A percentile compares a stretch with the other conserved stretches of the same genome.
Evolutionary conservation across 805 yeast genomes (phyloP).

Genomic region (Priceomyces haplophilus): DNA sequence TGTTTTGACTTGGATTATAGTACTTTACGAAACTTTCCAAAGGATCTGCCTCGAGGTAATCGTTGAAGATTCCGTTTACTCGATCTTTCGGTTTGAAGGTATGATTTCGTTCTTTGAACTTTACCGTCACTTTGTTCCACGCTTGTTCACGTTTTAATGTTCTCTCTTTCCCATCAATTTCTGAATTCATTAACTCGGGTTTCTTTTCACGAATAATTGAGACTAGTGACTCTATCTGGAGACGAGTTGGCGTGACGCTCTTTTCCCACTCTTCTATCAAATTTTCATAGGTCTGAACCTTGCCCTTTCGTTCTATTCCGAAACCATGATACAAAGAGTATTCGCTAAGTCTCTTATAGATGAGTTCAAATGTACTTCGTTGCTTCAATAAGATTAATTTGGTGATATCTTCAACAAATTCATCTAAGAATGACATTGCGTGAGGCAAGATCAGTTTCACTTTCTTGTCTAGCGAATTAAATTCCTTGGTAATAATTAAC

Average conservation of each 20-base stretch:
- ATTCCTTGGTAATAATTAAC: constrained; percentile 28
- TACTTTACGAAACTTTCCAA: constrained; percentile 26
- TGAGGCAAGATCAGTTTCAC: constrained; percentile 46
- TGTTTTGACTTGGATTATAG: constrained; percentile 22
- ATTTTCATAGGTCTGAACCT: constrained; percentile 21
- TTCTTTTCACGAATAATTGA: constrained; percentile 28
- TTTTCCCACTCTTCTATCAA: constrained; percentile 41
- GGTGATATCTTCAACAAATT: constrained; percentile 44
- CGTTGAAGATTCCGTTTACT: constrained; percentile 30
- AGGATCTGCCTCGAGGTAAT: constrained; percentile 30
- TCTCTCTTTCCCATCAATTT: constrained; percentile 31
- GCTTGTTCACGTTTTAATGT: constrained; percentile 21
- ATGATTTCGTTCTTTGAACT: constrained; percentile 18
- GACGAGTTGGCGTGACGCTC: constrained; percentile 32
- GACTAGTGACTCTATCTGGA: constrained; percentile 37
- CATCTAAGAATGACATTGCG: constrained; percentile 43
- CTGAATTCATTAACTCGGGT: constrained; percentile 35
- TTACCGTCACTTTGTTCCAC: constrained; percentile 25
- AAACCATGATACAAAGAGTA: constrained; percentile 26
- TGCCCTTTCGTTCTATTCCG: constrained; percentile 12
- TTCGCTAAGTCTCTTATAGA: constrained; percentile 19
- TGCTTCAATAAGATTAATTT: constrained; percentile 39
- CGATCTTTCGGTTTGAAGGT: constrained; percentile 26
- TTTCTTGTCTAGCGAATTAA: constrained; percentile 36
- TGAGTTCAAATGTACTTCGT: constrained; percentile 27